Conservation (phyloP, 176 grass and related monocot species). For the Hordeum marinum region DNA sequence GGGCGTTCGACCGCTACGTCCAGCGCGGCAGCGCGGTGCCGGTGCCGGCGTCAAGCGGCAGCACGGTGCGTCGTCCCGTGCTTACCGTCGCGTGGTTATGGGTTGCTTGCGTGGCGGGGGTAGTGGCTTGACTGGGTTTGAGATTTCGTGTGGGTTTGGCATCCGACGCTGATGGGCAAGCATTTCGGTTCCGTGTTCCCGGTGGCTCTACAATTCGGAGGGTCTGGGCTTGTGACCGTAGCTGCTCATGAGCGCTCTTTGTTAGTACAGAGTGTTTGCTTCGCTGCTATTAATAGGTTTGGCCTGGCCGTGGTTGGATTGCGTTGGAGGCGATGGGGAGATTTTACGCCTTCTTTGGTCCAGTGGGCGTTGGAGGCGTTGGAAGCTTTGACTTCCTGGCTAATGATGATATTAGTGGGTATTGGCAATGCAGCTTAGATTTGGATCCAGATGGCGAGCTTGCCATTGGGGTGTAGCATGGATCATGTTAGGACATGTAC, state of each 20-base stretch:
- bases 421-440: conserved; percentile 27
- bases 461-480: not conserved
- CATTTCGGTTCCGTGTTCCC: conserved; percentile 15
- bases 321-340: not conserved
- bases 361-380: not conserved
- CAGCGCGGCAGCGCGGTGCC: conserved; percentile 24
- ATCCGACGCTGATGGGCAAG: conserved; percentile 14
- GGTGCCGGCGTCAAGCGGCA: conserved; percentile 26
- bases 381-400: not conserved
- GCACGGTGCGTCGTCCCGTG: conserved; percentile 43
- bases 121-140: not conserved
- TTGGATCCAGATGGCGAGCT: not conserved
- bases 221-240: not conserved
- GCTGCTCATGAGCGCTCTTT: not conserved
- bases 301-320: not conserved
- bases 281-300: conserved; percentile 21
- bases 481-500: not conserved
- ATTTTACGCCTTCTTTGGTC: not conserved
- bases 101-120: conserved; percentile 6
- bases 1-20: conserved; percentile 58
- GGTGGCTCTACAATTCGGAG: conserved; percentile 6
- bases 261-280: not conserved
- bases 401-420: not conserved
- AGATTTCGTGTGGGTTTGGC: conserved; percentile 35
- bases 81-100: not conserved